Percentiles rank a stretch among this genome's conserved stretches.
Evolutionary conservation across 75 land plant genomes (phyloP).

Genomic region (Azolla pinnata): DNA sequence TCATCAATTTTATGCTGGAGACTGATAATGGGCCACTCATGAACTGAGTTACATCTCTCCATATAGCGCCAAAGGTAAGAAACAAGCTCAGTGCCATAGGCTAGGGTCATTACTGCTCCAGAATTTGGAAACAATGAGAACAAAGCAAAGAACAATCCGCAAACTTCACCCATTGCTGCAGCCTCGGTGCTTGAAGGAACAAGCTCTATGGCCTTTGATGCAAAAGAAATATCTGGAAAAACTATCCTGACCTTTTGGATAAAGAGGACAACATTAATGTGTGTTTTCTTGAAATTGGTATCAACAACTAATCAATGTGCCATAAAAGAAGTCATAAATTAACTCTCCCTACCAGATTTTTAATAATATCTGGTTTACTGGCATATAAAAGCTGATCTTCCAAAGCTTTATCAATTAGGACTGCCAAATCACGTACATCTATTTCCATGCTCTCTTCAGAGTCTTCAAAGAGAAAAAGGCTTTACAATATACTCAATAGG

Average conservation of each 20-base stretch:
- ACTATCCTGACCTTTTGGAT: constrained; percentile 2
- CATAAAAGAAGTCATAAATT: no score
- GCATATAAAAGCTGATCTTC: constrained; percentile 61
- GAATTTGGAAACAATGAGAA: constrained; percentile 49
- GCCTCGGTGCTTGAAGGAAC: constrained; percentile 33
- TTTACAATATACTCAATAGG: neutral
- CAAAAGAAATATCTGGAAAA: constrained; percentile 5
- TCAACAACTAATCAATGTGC: neutral
- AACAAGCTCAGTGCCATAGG: constrained; percentile 78
- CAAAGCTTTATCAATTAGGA: constrained; percentile 34
- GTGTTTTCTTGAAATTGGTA: neutral
- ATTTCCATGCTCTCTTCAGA: constrained; percentile 44
- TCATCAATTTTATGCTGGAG: constrained; percentile 10
- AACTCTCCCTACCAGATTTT: constrained; percentile 44
- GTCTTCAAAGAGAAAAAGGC: constrained; percentile 6
- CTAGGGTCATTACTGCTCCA: constrained; percentile 54
- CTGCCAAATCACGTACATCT: constrained; percentile 28
- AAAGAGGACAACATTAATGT: no score
- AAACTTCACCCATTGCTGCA: constrained; percentile 60
- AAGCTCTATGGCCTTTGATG: constrained; percentile 1
- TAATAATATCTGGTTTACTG: constrained; percentile 47
- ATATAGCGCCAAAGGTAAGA: constrained; percentile 74
- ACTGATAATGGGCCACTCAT: constrained; percentile 49
- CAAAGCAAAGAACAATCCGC: constrained; percentile 66
- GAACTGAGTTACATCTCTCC: constrained; percentile 52